These are phyloP conservation scores for Coemansia sp. DNA, from an alignment of 192 early-diverging fungal species.

Conservation along the genomic window DNA sequence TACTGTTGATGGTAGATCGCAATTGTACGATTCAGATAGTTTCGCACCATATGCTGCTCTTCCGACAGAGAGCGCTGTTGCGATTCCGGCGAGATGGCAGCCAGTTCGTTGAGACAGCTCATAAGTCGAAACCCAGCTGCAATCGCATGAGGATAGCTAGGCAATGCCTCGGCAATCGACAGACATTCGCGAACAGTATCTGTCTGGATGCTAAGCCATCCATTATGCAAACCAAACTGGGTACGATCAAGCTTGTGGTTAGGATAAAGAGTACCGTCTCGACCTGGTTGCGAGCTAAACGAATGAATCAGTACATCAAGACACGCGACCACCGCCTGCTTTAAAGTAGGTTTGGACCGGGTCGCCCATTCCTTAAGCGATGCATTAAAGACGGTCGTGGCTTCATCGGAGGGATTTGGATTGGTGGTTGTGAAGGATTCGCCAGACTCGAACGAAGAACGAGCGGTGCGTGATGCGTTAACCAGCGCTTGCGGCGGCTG, in stretches of 20 bases:
- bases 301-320: constrained; percentile 34
- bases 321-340: constrained; percentile 30
- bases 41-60: constrained; percentile 44
- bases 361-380: constrained; percentile 25
- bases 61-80: constrained; percentile 27
- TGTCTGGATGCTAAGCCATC: constrained; percentile 40
- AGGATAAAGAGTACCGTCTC: not conserved
- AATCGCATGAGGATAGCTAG: constrained; percentile 47
- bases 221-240: not conserved
- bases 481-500: constrained; percentile 1
- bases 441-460: constrained; percentile 10
- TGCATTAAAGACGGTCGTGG: not conserved
- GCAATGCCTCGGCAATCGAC: constrained; percentile 42
- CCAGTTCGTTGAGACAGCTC: constrained; percentile 32
- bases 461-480: constrained; percentile 6
- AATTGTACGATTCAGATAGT: constrained; percentile 34
- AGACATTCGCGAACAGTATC: constrained; percentile 49
- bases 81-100: constrained; percentile 12
- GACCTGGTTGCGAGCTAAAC: constrained; percentile 2
- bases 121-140: constrained; percentile 35
- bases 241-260: not conserved
- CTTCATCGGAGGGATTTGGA: not conserved
- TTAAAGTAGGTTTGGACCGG: constrained; percentile 13
- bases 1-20: constrained; percentile 26
- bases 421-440: not conserved